These are phyloP conservation scores for Fraxinus pennsylvanica DNA, from an alignment of 257 asterid species.

Conservation along the genomic window DNA sequence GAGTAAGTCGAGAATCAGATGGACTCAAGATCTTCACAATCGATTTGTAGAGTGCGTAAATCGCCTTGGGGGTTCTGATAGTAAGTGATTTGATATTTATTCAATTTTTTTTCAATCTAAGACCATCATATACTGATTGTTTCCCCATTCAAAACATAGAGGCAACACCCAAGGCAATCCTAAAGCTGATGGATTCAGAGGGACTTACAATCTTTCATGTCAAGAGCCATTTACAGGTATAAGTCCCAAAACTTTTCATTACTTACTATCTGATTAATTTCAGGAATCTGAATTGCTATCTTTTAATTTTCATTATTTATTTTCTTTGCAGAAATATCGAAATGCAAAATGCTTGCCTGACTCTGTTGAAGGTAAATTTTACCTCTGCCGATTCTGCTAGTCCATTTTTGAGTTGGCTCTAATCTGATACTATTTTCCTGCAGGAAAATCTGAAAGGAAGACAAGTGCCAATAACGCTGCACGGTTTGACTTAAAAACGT, in stretches of 20 bases:
- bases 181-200: constrained; percentile 76
- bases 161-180: constrained; percentile 93
- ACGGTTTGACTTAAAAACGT: constrained; percentile 52
- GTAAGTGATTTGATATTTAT: constrained; percentile 45
- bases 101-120: not conserved
- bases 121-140: constrained; percentile 6
- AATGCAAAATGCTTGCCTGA: constrained; percentile 70
- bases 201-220: constrained; percentile 89
- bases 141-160: constrained; percentile 37
- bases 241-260: not conserved
- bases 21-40: constrained; percentile 92
- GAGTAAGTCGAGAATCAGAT: constrained; percentile 68
- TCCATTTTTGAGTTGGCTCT: not conserved
- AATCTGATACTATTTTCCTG: constrained; percentile 14
- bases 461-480: constrained; percentile 29
- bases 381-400: too few relatives aligned
- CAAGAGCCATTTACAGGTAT: constrained; percentile 94
- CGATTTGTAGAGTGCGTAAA: constrained; percentile 78
- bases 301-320: not conserved
- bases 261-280: too few relatives aligned
- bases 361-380: constrained; percentile 57
- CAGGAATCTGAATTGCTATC: not conserved
- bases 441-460: constrained; percentile 62
- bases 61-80: constrained; percentile 83
- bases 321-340: constrained; percentile 64